Conservation (phyloP, 371 early-diverging fungal genomes). For the Lichtheimia hyalospora region DNA sequence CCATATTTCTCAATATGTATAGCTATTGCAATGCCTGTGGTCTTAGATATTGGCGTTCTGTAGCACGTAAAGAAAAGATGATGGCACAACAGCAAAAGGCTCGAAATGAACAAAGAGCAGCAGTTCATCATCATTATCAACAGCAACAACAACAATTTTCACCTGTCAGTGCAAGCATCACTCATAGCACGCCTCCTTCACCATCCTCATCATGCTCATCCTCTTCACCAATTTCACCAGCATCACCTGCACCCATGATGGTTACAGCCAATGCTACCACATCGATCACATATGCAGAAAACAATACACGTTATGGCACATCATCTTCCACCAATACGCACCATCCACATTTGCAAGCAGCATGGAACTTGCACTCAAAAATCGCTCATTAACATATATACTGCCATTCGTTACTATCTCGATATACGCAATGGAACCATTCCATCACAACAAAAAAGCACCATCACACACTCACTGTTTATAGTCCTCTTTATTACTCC, state of each 20-base stretch:
- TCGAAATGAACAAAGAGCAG: not conserved
- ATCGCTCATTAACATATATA: too few species aligned
- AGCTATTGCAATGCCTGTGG: conserved; percentile 54
- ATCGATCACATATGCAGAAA: not conserved
- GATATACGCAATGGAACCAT: too few species aligned
- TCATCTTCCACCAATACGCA: not conserved
- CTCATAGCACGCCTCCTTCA: not conserved
- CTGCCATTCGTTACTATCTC: too few species aligned
- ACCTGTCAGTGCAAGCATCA: not conserved
- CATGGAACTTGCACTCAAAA: too few species aligned
- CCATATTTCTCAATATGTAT: conserved; percentile 6
- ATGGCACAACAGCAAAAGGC: conserved; percentile 21
- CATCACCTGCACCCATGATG: not conserved
- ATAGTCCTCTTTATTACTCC: too few species aligned
- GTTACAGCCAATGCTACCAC: not conserved
- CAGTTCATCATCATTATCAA: not conserved
- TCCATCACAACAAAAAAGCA: too few species aligned
- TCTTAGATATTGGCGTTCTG: conserved; percentile 41
- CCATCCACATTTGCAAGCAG: not conserved
- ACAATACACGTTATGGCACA: not conserved
- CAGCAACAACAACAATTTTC: not conserved
- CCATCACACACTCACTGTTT: too few species aligned
- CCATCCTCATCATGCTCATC: not conserved
- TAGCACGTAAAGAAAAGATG: conserved; percentile 39
- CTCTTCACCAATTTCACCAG: not conserved